Evolutionary conservation across 2,329 filamentous ascomycete genomes (phyloP), one percentile per base, ranked within the genome.

Genomic region (Colletotrichum kahawae): DNA sequence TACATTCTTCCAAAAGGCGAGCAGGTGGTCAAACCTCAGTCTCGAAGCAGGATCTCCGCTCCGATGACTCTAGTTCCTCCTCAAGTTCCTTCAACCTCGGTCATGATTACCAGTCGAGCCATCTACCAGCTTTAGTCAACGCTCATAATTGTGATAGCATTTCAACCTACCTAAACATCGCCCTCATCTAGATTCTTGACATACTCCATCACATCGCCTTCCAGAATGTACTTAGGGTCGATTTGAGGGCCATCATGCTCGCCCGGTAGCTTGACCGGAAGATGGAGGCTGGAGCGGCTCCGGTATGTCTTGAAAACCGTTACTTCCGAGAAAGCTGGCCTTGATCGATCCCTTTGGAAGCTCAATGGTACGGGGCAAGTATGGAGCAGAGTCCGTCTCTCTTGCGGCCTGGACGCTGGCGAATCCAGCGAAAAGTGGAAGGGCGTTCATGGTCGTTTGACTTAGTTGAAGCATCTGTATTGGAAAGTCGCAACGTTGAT

Each of bases 11-110:
- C n/a, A n/a, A n/a, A n/a, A n/a, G n/a, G n/a, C n/a, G n/a, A n/a
- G n/a, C n/a, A n/a, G n/a, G n/a, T n/a, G n/a, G n/a, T n/a, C n/a
- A n/a, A n/a, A n/a, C n/a, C n/a, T n/a, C n/a, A 36, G 0, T 21
- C 3, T 0, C 10, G n/a, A 5, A 48, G 0, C 43, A 13, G 10
- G 3, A 48, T 7, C 10, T 48, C 43, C 0, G 43, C 38, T 9
- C 38, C 10, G 38, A 43, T 43, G 38, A 43, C 38, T 18, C 4
- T 43, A n/a, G 8, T 43, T n/a, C 38, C 38, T n/a, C 0, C 38
- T 0, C 0, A 8, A 43, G 38, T 43, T n/a, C 38, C 0, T 0
- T 0, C 18, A 43, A 43, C 10, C 38, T 43, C 38, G 38, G 38
- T n/a, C 18, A 43, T n/a, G 38, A 43, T 43, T 0, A 43, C 18